Percentiles rank a stretch among this genome's conserved stretches.
Conservation (phyloP, 139 green algal genomes). For the Asterochloris erici region DNA sequence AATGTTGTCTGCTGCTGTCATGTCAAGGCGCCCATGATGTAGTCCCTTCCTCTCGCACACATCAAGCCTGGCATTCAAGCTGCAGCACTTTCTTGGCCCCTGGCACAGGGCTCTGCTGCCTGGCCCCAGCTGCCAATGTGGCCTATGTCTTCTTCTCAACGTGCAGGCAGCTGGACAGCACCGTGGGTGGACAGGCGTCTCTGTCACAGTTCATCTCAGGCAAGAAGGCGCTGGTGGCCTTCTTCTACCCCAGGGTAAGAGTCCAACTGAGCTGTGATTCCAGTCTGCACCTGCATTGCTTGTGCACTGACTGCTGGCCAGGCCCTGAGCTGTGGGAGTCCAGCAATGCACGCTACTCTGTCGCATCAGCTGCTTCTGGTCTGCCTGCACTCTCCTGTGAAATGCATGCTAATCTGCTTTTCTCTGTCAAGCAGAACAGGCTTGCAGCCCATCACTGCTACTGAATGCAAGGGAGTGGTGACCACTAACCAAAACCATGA, state of each 20-base stretch:
- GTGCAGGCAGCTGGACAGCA: background rate
- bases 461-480: background rate
- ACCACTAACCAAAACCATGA: background rate
- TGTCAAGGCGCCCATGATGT: background rate
- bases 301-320: background rate
- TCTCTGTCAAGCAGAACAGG: background rate
- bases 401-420: background rate
- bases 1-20: background rate
- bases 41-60: background rate
- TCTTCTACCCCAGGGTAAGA: conserved; percentile 16
- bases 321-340: background rate
- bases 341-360: background rate
- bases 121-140: background rate
- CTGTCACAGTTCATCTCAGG: background rate
- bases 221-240: conserved; percentile 16
- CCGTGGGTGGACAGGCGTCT: background rate
- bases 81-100: background rate
- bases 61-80: too few species aligned
- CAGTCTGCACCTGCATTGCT: background rate
- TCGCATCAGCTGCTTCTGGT: background rate
- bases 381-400: background rate
- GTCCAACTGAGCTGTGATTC: background rate
- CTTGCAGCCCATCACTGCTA: background rate
- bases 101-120: background rate
- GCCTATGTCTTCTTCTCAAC: background rate